Percentiles rank a stretch among this genome's conserved stretches.
Evolutionary conservation across 306 rosid genomes (phyloP).

Genomic region (Rubus parviflorus): DNA sequence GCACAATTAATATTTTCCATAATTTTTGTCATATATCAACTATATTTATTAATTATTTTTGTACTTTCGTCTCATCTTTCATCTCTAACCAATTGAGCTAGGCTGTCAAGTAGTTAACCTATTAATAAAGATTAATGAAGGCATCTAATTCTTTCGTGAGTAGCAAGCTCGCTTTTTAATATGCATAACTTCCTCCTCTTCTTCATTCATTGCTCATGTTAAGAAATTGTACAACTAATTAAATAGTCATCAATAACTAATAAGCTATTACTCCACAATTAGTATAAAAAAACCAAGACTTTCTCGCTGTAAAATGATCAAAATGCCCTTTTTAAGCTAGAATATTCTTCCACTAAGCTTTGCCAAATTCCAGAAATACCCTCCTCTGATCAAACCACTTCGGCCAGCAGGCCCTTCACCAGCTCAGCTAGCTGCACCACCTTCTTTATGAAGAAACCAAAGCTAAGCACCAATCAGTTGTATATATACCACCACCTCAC

Average conservation of each 20-base stretch:
- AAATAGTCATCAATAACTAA: not conserved
- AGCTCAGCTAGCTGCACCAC: not conserved
- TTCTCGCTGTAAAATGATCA: conserved; percentile 2
- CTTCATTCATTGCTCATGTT: not conserved
- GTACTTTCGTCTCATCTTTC: not conserved
- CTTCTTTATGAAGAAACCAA: conserved; percentile 28
- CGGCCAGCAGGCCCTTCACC: conserved; percentile 25
- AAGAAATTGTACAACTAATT: not conserved
- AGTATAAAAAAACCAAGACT: not conserved
- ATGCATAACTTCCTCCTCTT: not conserved
- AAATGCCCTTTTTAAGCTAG: not conserved
- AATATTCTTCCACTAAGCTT: not conserved
- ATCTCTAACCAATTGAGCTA: not conserved
- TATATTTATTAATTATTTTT: not conserved
- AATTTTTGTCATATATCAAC: too few species aligned
- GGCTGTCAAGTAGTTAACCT: not conserved
- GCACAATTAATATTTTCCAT: too few species aligned
- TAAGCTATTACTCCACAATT: not conserved
- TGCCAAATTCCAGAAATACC: conserved; percentile 12
- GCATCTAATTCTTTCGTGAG: not conserved
- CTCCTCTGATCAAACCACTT: conserved; percentile 4
- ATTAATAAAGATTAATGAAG: not conserved
- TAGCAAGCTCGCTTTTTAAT: not conserved
- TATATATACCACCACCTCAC: conserved; percentile 10
- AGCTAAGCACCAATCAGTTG: conserved; percentile 1